Base-by-base conservation (phyloP, 106 monocot species). In the Triglochin maritima region DNA sequence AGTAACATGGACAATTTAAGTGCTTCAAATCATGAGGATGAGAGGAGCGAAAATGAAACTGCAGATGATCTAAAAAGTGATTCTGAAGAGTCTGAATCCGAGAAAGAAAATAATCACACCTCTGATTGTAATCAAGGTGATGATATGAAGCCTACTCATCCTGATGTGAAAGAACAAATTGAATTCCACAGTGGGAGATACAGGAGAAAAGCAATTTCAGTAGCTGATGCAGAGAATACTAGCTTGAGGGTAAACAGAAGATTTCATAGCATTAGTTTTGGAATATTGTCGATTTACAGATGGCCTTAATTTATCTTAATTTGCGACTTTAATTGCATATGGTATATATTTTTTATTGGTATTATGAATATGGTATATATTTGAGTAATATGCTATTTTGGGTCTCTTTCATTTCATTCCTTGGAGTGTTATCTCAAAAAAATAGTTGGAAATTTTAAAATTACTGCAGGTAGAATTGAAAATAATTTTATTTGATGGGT, bases 131-230 rank as follows among this genome's bases (percentile, higher is more conserved):
- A 62, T 54, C 59, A 48, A 42, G 72, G 77, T 29, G 78, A 80
- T 63, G 77, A 65, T 58, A 58, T 54, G 16, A 69, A 71, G n/a
- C 56, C 7, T 14, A 55, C 10, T 69, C 50, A 50, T 70, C 69
- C 69, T 77, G 79, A 76, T 68, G 57, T 84, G 69, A 81, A 80
- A 64, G 90, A 86, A 72, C 66, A 82, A 65, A 60, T 83, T 60
- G 87, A 96, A 59, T 81, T 80, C 70, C 83, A 78, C 17, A 65
- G 71, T 74, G 95, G 90, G 69, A 83, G 90, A 63, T 48, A 78
- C 17, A 90, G 90, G 78, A 85, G 95, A 77, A 96, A 79, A 78
- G 95, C 78, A 58, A 67, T 91, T 72, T 86, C 86, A 59, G 7
- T 69, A 53, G 66, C 64, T 43, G 74, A 79, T 65, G 57, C 50